phyloP scores from a whole-genome alignment of 2,329 filamentous ascomycete species.

The Talaromyces islandicus region DNA sequence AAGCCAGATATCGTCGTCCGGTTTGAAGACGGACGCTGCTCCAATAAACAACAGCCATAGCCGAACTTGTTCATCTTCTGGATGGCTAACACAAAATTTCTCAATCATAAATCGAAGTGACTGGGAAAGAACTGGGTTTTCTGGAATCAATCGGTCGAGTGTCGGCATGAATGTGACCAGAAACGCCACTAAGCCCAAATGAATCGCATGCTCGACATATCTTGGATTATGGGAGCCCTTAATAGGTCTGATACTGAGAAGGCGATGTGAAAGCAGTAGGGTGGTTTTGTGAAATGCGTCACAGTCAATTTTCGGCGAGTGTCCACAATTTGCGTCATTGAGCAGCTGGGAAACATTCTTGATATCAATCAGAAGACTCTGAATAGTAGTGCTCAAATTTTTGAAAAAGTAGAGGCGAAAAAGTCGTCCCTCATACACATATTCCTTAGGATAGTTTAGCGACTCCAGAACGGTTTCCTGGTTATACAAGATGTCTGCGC shows the following conservation, averaged over 20 bases:
- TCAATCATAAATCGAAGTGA: not conserved
- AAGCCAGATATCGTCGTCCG: slow-evolving; percentile 6
- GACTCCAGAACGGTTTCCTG: not conserved
- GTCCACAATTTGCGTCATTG: slow-evolving; percentile 2
- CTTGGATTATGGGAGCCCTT: not conserved
- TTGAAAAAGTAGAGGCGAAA: not conserved
- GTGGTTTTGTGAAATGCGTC: slow-evolving; percentile 5
- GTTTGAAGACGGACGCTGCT: slow-evolving; percentile 1
- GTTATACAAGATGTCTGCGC: not conserved
- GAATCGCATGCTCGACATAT: slow-evolving; percentile 6
- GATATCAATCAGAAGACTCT: not conserved
- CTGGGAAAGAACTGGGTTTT: slow-evolving; percentile 6
- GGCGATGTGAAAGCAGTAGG: slow-evolving; percentile 5
- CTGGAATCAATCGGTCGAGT: slow-evolving; percentile 6
- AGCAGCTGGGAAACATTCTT: not conserved
- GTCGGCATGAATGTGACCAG: slow-evolving; percentile 9
- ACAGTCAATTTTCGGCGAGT: not conserved
- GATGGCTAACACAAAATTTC: not conserved
- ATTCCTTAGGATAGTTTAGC: not conserved
- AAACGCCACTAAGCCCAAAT: slow-evolving; percentile 10
- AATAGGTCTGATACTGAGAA: slow-evolving; percentile 6
- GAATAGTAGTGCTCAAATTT: not conserved
- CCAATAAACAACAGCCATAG: slow-evolving; percentile 10
- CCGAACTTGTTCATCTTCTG: not conserved
- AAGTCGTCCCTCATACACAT: not conserved